Evolutionary conservation across 371 early-diverging fungal genomes (phyloP), one percentile per base, ranked within the genome.

Genomic region (Syncephalastrum racemosum): DNA sequence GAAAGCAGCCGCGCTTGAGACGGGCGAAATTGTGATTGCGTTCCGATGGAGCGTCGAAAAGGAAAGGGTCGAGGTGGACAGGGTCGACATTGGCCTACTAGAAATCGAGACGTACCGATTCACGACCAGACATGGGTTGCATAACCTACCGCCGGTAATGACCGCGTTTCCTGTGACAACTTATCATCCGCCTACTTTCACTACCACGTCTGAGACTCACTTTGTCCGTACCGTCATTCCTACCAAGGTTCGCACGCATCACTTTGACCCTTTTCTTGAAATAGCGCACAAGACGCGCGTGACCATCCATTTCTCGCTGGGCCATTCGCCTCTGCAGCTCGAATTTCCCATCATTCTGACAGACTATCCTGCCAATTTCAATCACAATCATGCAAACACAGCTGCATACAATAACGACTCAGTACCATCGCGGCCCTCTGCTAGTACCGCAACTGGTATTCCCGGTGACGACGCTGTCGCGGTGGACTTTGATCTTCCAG

Each of bases 41-140:
- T 60, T 73, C 24, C 68, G 75, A 0, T 78, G 73, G 63, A 78
- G 73, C 49, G 68, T 74, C 1, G 78, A 78, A 53, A 78, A 78
- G 31, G 78, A 78, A 51, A 51, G 63, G 4, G 67, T 78, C 10
- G 70, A 73, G 42, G 68, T 78, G 5, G 68, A 68, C 31, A 53
- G 68, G 22, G 59, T 75, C 13, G 69, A 73, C 45, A 54, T 73
- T 12, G 53, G 56, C 8, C 55, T 78, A 16, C 68, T 75, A 58
- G 67, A 78, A 44, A 49, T 75, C 25, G 75, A 78, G 57, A 63
- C 62, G 3, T 75, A 75, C 45, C 65, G 78, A 31, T 73, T 71
- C 50, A 63, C 68, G 51, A 73, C 68, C 20, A 73, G 69, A 46
- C 60, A 66, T 16, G 67, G 67, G 42, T 63, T 77, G 14, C 74